These are phyloP conservation scores for Tribonema minus DNA, from an alignment of 108 stramenopile genomes.

Conservation along the genomic window DNA sequence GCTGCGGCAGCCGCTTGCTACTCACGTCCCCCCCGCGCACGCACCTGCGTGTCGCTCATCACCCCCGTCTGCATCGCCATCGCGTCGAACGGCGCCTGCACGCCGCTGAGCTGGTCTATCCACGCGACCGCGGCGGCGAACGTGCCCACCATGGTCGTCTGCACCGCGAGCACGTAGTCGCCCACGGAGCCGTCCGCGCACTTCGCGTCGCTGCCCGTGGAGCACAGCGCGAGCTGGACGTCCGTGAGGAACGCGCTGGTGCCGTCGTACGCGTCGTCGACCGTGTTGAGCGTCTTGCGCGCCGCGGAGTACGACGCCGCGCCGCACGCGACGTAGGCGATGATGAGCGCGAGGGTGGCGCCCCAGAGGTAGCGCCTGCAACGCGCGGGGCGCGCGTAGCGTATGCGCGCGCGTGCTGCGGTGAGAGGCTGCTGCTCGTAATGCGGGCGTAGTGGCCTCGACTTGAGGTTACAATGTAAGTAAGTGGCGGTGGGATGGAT, in stretches of 20 bases:
- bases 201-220: background rate
- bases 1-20: background rate
- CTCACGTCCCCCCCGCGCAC: too few relatives aligned
- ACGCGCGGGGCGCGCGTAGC: too few relatives aligned
- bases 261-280: conserved; percentile 8
- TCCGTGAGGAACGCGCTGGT: background rate
- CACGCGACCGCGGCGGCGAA: background rate
- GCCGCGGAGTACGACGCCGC: background rate
- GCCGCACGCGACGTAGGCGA: background rate
- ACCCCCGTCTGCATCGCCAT: background rate
- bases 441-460: too few relatives aligned
- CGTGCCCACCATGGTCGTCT: background rate
- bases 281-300: background rate
- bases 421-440: too few relatives aligned
- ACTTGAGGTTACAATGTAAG: too few relatives aligned
- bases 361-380: too few relatives aligned
- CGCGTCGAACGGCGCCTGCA: background rate
- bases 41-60: background rate
- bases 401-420: too few relatives aligned
- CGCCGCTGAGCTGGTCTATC: background rate
- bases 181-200: conserved; percentile 10
- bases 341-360: background rate
- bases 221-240: conserved; percentile 19
- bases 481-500: too few relatives aligned
- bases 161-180: background rate